These are phyloP conservation scores for Citrus cavaleriei DNA, from an alignment of 345 rosid species.

Conservation along the genomic window DNA sequence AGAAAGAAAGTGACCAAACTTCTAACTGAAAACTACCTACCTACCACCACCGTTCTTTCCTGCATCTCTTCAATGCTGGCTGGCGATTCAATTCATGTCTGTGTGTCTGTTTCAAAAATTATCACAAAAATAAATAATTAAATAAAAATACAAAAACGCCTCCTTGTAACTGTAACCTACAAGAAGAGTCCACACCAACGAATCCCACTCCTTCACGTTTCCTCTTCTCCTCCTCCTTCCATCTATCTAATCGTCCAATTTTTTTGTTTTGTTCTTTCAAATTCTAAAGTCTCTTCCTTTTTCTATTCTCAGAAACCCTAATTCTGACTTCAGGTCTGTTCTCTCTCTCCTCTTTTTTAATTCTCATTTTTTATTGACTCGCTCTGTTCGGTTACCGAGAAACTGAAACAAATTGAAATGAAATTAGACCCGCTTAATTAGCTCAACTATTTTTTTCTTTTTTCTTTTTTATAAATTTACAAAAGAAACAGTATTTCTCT, in stretches of 20 bases:
- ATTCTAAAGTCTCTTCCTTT: background rate
- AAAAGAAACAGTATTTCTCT: background rate
- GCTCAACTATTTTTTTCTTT: background rate
- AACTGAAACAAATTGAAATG: background rate
- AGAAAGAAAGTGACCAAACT: conserved; percentile 16
- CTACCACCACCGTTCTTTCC: background rate
- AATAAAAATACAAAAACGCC: background rate
- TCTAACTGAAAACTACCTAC: conserved; percentile 48
- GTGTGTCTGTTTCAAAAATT: background rate
- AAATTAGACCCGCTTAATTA: background rate
- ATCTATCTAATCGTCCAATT: background rate
- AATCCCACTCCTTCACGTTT: conserved; percentile 31
- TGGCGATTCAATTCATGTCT: conserved; percentile 11
- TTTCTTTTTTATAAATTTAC: no score
- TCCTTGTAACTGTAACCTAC: background rate
- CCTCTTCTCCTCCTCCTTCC: conserved; percentile 6
- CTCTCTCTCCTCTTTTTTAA: background rate
- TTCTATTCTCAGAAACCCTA: conserved; percentile 13
- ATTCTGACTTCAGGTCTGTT: conserved; percentile 18
- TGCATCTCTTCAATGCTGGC: background rate
- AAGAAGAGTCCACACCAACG: background rate
- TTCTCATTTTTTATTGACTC: background rate
- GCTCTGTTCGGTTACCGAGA: conserved; percentile 16
- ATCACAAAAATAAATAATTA: background rate
- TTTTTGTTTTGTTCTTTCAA: background rate